Evolutionary conservation across 441 rosid genomes (phyloP).

Genomic region (Hura crepitans): DNA sequence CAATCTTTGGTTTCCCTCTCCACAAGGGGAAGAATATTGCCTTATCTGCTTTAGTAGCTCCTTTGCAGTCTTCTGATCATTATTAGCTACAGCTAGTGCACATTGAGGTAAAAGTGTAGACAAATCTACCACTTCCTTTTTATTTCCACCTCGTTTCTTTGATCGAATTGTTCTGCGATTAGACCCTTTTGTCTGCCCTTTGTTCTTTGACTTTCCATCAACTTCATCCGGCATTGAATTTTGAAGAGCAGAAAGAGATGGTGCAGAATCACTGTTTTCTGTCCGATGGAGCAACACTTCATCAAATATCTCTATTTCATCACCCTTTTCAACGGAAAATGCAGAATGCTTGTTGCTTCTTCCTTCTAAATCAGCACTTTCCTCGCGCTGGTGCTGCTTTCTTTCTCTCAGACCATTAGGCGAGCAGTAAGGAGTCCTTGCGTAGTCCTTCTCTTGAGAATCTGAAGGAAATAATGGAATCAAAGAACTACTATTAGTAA

Average conservation of each 20-base stretch:
- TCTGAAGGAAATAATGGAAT: constrained; percentile 11
- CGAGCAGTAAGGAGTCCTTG: neutral
- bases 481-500: neutral
- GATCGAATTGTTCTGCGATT: constrained; percentile 25
- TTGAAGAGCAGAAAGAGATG: constrained; percentile 2
- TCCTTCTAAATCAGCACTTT: constrained; percentile 33
- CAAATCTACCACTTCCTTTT: constrained; percentile 58
- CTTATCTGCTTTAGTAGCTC: constrained; percentile 66
- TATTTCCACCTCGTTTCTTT: constrained; percentile 30
- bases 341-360: constrained; percentile 64
- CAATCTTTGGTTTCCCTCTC: constrained; percentile 70
- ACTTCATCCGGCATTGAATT: constrained; percentile 20
- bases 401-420: constrained; percentile 29
- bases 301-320: constrained; percentile 50
- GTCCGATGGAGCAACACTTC: constrained; percentile 52
- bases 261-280: constrained; percentile 24
- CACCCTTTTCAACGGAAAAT: constrained; percentile 35
- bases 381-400: constrained; percentile 44
- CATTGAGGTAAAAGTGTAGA: constrained; percentile 61
- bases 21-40: constrained; percentile 54
- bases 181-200: constrained; percentile 34
- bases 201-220: constrained; percentile 4
- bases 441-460: constrained; percentile 10
- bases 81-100: constrained; percentile 72
- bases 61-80: constrained; percentile 57